Conservation (phyloP, 345 rosid genomes). For the Eucalyptus coolabah region DNA sequence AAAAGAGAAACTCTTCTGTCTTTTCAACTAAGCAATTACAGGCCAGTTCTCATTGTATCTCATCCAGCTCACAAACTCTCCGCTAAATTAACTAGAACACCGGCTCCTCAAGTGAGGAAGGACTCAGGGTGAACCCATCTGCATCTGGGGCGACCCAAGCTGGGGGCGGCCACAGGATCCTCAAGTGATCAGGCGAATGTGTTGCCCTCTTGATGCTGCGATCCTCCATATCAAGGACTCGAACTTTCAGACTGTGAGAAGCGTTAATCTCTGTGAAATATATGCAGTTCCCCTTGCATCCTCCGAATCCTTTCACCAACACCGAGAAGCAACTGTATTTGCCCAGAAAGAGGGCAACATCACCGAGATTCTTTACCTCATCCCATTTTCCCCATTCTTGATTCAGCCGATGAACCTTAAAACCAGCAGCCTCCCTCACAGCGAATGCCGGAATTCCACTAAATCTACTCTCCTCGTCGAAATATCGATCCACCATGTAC, state of each 20-base stretch:
- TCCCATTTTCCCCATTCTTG: constrained; percentile 20
- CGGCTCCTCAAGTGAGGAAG: not conserved
- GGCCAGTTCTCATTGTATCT: not conserved
- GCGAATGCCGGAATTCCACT: not conserved
- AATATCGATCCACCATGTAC: not conserved
- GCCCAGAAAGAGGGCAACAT: constrained; percentile 7
- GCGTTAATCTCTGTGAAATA: not conserved
- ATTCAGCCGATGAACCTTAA: constrained; percentile 22
- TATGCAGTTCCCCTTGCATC: not conserved
- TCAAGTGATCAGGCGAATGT: not conserved
- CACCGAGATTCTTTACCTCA: constrained; percentile 10
- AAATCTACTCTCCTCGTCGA: not conserved
- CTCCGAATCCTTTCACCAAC: constrained; percentile 1
- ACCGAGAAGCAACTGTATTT: constrained; percentile 6
- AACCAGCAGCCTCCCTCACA: not conserved
- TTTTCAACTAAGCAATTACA: not conserved
- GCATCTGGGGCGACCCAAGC: not conserved
- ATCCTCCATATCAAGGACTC: not conserved
- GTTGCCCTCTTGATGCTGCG: not conserved
- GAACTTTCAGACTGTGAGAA: not conserved
- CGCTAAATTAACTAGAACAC: not conserved
- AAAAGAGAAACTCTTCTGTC: not conserved
- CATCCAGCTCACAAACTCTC: not conserved
- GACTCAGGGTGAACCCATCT: not conserved
- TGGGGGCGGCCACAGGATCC: constrained; percentile 2